These are phyloP conservation scores for Fusarium metavorans DNA, from an alignment of 2,329 filamentous ascomycete species.

Conservation along the genomic window DNA sequence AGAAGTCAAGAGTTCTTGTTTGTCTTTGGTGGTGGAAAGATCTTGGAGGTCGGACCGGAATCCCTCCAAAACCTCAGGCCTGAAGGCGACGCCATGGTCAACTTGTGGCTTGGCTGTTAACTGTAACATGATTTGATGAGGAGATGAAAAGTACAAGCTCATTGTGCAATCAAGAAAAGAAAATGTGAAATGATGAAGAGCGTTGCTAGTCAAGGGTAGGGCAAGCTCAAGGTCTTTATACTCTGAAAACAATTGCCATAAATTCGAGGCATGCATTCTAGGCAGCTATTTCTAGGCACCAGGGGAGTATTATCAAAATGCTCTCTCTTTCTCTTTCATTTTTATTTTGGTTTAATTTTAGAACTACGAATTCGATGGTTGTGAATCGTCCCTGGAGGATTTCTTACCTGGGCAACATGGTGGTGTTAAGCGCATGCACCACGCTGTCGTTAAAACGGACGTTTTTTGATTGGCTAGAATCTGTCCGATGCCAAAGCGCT, in stretches of 20 bases:
- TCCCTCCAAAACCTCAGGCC: neutral
- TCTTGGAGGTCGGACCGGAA: neutral
- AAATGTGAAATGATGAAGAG: neutral
- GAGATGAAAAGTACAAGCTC: neutral
- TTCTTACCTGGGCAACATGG: neutral
- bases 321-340: neutral
- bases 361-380: neutral
- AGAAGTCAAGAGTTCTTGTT: neutral
- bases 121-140: neutral
- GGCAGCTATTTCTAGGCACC: neutral
- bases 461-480: neutral
- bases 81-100: neutral
- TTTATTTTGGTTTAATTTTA: neutral
- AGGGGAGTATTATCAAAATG: neutral
- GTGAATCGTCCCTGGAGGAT: neutral
- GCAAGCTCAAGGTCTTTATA: neutral
- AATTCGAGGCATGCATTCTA: neutral
- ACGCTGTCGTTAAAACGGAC: neutral
- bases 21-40: neutral
- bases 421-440: neutral
- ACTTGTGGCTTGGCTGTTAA: neutral
- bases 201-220: neutral
- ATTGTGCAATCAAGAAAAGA: neutral
- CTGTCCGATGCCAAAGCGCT: neutral
- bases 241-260: neutral